These are phyloP conservation scores for Cymbopogon citratus DNA, from an alignment of 176 grass and related monocot species.

Conservation along the genomic window DNA sequence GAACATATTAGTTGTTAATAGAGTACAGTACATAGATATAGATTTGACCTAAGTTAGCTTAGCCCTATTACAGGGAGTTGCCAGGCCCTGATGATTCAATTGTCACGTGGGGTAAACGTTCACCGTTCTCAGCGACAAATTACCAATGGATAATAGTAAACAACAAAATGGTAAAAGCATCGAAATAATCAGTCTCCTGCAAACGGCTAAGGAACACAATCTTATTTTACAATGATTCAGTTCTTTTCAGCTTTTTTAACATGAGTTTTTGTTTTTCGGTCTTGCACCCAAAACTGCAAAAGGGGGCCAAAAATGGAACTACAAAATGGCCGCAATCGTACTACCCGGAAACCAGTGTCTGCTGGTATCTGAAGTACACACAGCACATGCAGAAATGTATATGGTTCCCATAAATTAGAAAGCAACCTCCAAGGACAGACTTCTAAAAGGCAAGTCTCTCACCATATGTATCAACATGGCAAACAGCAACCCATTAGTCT, in stretches of 20 bases:
- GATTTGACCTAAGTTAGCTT: too few species aligned
- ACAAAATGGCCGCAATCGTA: slow-evolving; percentile 29
- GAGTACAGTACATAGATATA: too few species aligned
- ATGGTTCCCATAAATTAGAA: slow-evolving; percentile 31
- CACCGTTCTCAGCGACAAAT: background rate
- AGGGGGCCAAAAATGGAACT: background rate
- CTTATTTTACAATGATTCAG: slow-evolving; percentile 11
- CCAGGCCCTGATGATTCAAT: background rate
- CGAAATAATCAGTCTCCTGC: background rate
- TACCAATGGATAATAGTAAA: background rate
- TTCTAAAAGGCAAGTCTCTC: slow-evolving; percentile 48
- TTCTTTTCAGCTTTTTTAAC: background rate
- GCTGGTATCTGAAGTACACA: slow-evolving; percentile 40
- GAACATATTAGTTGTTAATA: too few species aligned
- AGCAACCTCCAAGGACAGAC: slow-evolving; percentile 34
- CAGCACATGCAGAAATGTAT: slow-evolving; percentile 16
- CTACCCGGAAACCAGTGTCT: slow-evolving; percentile 20
- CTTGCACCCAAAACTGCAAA: slow-evolving; percentile 19
- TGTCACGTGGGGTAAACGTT: background rate
- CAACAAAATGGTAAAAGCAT: background rate
- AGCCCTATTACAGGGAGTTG: background rate
- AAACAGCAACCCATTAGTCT: slow-evolving; percentile 10
- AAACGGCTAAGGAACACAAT: background rate
- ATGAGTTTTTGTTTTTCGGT: background rate
- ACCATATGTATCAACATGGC: slow-evolving; percentile 38